Base-by-base conservation (phyloP, 306 rosid genomes). In the Fagus sylvatica region DNA sequence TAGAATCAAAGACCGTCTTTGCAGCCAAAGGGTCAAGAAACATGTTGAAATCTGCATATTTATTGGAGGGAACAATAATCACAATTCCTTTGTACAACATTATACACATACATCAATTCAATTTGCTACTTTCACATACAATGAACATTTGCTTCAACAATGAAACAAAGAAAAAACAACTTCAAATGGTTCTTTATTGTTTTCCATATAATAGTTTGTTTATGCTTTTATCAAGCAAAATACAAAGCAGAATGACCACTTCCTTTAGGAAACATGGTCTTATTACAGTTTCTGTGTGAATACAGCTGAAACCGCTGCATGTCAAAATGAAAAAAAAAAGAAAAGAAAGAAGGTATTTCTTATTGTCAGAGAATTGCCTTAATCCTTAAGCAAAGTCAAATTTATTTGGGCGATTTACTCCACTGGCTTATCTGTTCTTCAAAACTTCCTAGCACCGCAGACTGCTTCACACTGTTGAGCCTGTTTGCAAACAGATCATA, bases 1-100 rank as follows among this genome's bases (percentile, higher is more conserved):
- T 84, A 40, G 99, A 95, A 69, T 85, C 80, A 34, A 91, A 84
- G 41, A 95, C 94, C 0, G 74, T 76, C 64, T 88, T 91, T 71
- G 98, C 97, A 76, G 97, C 97, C 41, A 87, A 69, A 37, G 99
- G 99, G 68, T 95, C 98, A 53, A 95, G 84, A 67, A 89, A 92
- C 92, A 95, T 89, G 36, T 95, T 93, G 89, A 93, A 88, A 77
- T 95, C 99, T 71, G 96, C 94, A 82, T 88, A 88, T 72, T 74
- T 28, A 69, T 90, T 91, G 17, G 96, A 91, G 53, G 98, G 91
- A 77, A 88, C 73, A 11, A 96, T 76, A 72, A 93, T 93, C 39
- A 93, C 67, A 74, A 93, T 91, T 65, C 97, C 99, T 83, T 82
- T 86, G 83, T 95, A 22, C 28, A 22, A 22, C 28, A 22, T 22